phyloP scores from a whole-genome alignment of 345 rosid species.

The Rhodamnia rubescens region DNA sequence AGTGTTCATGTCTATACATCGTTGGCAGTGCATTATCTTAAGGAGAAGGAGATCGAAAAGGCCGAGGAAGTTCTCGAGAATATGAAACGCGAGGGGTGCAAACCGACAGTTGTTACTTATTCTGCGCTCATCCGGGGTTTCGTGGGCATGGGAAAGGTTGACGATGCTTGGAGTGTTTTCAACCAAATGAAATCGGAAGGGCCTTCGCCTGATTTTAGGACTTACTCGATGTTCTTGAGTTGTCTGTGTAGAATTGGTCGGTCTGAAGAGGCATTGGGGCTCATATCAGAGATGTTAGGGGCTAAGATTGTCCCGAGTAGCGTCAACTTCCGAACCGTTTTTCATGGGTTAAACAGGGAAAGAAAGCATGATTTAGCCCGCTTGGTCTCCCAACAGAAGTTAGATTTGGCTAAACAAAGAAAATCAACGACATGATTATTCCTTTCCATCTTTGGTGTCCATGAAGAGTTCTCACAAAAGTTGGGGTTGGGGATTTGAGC shows the following conservation, averaged over 20 bases:
- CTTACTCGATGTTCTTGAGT: constrained; percentile 54
- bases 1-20: constrained; percentile 69
- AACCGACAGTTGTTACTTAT: constrained; percentile 55
- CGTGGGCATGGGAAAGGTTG: constrained; percentile 33
- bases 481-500: background rate
- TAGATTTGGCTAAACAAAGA: constrained; percentile 30
- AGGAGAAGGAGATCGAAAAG: constrained; percentile 41
- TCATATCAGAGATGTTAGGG: constrained; percentile 48
- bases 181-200: constrained; percentile 32
- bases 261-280: constrained; percentile 57
- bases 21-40: constrained; percentile 50
- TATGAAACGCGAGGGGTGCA: constrained; percentile 45
- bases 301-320: constrained; percentile 55
- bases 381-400: constrained; percentile 37
- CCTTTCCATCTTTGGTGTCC: background rate
- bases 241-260: constrained; percentile 45
- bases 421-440: constrained; percentile 22
- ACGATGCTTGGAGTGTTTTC: constrained; percentile 52
- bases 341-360: constrained; percentile 60
- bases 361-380: constrained; percentile 58
- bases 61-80: constrained; percentile 31
- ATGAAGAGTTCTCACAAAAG: background rate
- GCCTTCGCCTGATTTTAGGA: constrained; percentile 56
- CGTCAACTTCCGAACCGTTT: constrained; percentile 51
- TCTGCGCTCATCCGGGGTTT: constrained; percentile 63